These are phyloP conservation scores for Pezicula carpinea DNA, from an alignment of 2,329 filamentous ascomycete genomes.

Conservation along the genomic window DNA sequence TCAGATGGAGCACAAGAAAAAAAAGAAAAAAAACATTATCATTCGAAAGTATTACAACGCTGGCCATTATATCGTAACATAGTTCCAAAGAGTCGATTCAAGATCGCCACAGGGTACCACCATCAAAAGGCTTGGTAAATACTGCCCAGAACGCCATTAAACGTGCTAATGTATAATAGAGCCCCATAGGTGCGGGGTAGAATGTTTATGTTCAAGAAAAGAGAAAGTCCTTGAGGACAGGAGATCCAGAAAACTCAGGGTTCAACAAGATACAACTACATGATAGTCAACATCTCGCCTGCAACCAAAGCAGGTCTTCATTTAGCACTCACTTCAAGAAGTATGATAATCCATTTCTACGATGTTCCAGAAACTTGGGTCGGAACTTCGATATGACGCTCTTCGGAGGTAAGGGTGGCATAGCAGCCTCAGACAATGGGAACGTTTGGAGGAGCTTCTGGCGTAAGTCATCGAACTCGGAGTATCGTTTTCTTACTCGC, in stretches of 20 bases:
- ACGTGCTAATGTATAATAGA: too few relatives aligned
- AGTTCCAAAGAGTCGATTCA: not conserved
- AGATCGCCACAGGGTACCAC: too few relatives aligned
- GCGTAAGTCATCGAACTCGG: constrained; percentile 85
- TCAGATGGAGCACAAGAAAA: too few relatives aligned
- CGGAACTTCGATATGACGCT: constrained; percentile 84
- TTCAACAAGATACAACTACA: constrained; percentile 82
- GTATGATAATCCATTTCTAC: constrained; percentile 79
- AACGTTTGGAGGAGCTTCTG: constrained; percentile 72
- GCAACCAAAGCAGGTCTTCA: not conserved
- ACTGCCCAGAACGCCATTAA: too few relatives aligned
- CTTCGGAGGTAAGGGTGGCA: constrained; percentile 88
- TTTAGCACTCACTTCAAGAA: constrained; percentile 74
- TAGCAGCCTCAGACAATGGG: constrained; percentile 75
- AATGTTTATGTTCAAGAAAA: constrained; percentile 19
- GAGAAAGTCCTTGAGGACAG: constrained; percentile 85
- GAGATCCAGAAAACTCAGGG: constrained; percentile 89
- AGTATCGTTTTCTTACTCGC: constrained; percentile 72
- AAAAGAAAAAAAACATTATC: too few relatives aligned
- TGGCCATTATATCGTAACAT: constrained; percentile 7
- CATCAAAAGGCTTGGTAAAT: too few relatives aligned
- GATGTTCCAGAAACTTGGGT: constrained; percentile 78
- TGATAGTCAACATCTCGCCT: constrained; percentile 4
- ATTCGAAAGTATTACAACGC: not conserved
- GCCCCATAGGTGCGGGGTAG: constrained; percentile 9